Evolutionary conservation across 139 green algal species (phyloP), one percentile per base, ranked within the genome.

Genomic region (Nannochloris sp.): DNA sequence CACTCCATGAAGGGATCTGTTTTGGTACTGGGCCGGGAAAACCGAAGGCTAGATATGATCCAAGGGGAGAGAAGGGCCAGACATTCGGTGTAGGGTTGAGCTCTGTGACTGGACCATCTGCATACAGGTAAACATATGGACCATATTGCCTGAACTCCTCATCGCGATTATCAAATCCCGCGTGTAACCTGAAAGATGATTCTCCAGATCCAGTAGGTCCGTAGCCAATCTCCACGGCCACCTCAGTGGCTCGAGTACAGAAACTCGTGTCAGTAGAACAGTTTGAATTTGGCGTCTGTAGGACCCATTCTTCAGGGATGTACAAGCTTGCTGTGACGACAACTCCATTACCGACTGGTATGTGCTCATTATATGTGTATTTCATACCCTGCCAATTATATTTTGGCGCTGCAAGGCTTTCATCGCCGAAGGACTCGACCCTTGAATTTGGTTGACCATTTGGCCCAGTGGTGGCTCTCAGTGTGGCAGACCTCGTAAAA

Each of bases 81-180:
- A 25, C 21, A 44, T 23, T 8, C 0, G 57, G 8, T 1, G 40
- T 64, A 57, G 18, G 19, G 12, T 15, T 9, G 2, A 31, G 12
- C 5, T 50, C 40, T 51, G n/a, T 56, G 21, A 64, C 21, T n/a
- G 57, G 57, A 25, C 40, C 40, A 14, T 27, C 40, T 27, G 19
- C 19, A 50, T 53, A 53, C 5, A 56, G 21, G 40, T 48, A 50
- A 57, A 49, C 21, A 27, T 18, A 27, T 16, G 19, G 23, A 51
- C 23, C 57, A 56, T 27, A 50, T n/a, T 27, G 5, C 8, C 4
- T 51, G 8, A 49, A 31, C 15, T 25, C 9, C 7, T 7, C 57
- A 25, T 64, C 11, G 2, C 57, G 57, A 25, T 64, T 64, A 25
- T 64, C 57, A 64, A 64, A 64, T 18, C 57, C 57, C 12, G 23